phyloP scores from a whole-genome alignment of 352 stramenopile genomes.

The Pythium rhizo-oryzae region DNA sequence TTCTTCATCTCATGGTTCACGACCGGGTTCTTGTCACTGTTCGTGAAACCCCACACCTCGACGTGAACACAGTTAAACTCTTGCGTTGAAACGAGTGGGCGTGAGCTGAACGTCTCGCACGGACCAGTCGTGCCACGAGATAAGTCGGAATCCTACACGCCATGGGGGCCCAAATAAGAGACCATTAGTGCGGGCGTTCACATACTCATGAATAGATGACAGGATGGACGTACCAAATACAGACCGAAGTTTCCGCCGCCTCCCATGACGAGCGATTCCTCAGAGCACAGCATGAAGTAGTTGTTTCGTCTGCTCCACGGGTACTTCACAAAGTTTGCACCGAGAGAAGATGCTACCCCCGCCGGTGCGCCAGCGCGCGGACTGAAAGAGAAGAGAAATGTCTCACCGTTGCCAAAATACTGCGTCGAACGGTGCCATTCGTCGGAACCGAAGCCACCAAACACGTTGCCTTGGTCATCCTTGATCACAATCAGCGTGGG shows the following conservation, averaged over 20 bases:
- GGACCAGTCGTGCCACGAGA: slow-evolving; percentile 79
- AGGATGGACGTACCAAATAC: slow-evolving; percentile 65
- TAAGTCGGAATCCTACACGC: slow-evolving; percentile 83
- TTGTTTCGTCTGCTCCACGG: slow-evolving; percentile 89
- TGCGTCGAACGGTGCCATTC: slow-evolving; percentile 78
- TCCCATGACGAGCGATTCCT: slow-evolving; percentile 91
- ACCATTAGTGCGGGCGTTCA: neutral
- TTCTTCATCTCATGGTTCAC: slow-evolving; percentile 48
- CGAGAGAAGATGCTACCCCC: slow-evolving; percentile 4
- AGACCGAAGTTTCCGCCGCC: slow-evolving; percentile 90
- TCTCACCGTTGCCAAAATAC: slow-evolving; percentile 91
- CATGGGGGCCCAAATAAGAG: neutral
- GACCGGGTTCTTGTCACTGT: slow-evolving; percentile 47
- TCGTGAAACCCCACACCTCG: slow-evolving; percentile 87
- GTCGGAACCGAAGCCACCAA: slow-evolving; percentile 85
- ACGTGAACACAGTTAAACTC: slow-evolving; percentile 84
- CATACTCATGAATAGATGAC: neutral
- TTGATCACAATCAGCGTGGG: slow-evolving; percentile 85
- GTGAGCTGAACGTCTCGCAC: slow-evolving; percentile 88
- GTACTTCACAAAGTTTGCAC: slow-evolving; percentile 70
- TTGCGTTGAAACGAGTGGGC: slow-evolving; percentile 72
- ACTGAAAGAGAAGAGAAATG: slow-evolving; percentile 89
- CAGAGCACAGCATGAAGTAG: slow-evolving; percentile 92
- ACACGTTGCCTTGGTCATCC: slow-evolving; percentile 72
- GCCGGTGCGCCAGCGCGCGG: slow-evolving; percentile 22